phyloP scores from a whole-genome alignment of 2,329 filamentous ascomycete genomes.

The Verticillium dahliae region DNA sequence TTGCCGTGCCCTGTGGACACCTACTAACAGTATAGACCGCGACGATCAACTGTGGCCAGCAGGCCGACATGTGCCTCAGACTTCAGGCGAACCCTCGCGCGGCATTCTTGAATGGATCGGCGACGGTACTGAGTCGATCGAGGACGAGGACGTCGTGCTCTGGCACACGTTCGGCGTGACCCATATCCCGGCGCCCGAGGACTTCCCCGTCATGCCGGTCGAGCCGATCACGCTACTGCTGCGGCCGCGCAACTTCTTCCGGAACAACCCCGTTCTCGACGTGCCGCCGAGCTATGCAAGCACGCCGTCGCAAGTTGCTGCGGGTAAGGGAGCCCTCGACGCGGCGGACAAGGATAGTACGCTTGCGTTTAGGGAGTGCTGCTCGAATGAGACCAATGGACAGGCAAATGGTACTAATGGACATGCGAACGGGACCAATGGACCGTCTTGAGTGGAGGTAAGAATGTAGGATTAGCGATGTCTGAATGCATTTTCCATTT shows the following conservation, averaged over 20 bases:
- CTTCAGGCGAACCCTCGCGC: constrained; percentile 67
- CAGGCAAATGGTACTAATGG: background rate
- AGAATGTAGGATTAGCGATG: background rate
- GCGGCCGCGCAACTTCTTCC: constrained; percentile 77
- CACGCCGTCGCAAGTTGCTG: constrained; percentile 62
- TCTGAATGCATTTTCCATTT: background rate
- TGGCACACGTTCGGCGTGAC: constrained; percentile 94
- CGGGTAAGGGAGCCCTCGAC: constrained; percentile 36
- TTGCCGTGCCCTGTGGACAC: too few species aligned
- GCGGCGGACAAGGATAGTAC: constrained; percentile 40
- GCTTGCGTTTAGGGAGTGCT: constrained; percentile 19
- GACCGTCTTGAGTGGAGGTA: background rate
- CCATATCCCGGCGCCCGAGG: constrained; percentile 83
- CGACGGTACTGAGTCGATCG: constrained; percentile 58
- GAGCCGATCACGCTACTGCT: constrained; percentile 79
- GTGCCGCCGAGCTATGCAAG: constrained; percentile 66
- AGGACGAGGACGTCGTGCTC: constrained; percentile 82
- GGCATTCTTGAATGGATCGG: constrained; percentile 75
- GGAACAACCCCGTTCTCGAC: constrained; percentile 69
- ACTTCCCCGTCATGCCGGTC: constrained; percentile 87
- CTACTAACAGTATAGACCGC: constrained; percentile 43
- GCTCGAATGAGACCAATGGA: background rate
- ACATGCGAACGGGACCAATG: background rate
- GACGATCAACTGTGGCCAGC: constrained; percentile 82
- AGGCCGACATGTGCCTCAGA: constrained; percentile 82